phyloP scores from a whole-genome alignment of 768 basidiomycete genomes.

The Pleurotus giganteus region DNA sequence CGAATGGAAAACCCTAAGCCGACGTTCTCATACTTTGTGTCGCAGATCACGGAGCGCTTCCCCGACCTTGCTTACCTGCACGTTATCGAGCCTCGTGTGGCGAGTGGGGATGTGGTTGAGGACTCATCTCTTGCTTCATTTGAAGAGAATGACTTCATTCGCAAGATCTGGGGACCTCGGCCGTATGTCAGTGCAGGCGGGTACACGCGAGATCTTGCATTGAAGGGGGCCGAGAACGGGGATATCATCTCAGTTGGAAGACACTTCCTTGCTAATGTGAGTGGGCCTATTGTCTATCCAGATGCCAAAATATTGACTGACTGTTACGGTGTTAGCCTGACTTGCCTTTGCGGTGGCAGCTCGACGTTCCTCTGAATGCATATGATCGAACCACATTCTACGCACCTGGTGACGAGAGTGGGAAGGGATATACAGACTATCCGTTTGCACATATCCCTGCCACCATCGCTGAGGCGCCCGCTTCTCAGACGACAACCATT shows the following conservation, averaged over 20 bases:
- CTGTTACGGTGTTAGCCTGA: conserved; percentile 25
- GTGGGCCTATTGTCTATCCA: conserved; percentile 5
- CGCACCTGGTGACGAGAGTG: conserved; percentile 12
- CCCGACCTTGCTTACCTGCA: conserved; percentile 54
- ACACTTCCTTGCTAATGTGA: conserved; percentile 30
- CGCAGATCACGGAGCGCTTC: conserved; percentile 32
- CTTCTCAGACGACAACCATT: background rate
- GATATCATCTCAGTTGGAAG: conserved; percentile 29
- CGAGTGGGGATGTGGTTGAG: conserved; percentile 11
- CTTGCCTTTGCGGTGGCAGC: conserved; percentile 23
- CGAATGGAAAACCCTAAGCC: conserved; percentile 52
- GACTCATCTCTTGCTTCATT: background rate
- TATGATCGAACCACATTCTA: conserved; percentile 27
- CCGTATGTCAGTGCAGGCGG: conserved; percentile 43
- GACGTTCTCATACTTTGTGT: conserved; percentile 49
- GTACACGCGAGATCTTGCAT: conserved; percentile 37
- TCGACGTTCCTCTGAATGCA: conserved; percentile 21
- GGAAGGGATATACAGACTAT: conserved; percentile 23
- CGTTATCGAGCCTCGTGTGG: conserved; percentile 37
- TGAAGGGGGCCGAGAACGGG: conserved; percentile 33
- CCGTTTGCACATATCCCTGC: conserved; percentile 7
- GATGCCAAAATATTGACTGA: background rate
- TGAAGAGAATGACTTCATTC: conserved; percentile 41
- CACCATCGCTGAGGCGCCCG: background rate
- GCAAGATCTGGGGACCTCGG: conserved; percentile 42